A percentile compares a stretch with the other conserved stretches of the same genome.
These are phyloP conservation scores for Choiromyces venosus DNA, from an alignment of 495 filamentous ascomycete species.

Conservation along the genomic window DNA sequence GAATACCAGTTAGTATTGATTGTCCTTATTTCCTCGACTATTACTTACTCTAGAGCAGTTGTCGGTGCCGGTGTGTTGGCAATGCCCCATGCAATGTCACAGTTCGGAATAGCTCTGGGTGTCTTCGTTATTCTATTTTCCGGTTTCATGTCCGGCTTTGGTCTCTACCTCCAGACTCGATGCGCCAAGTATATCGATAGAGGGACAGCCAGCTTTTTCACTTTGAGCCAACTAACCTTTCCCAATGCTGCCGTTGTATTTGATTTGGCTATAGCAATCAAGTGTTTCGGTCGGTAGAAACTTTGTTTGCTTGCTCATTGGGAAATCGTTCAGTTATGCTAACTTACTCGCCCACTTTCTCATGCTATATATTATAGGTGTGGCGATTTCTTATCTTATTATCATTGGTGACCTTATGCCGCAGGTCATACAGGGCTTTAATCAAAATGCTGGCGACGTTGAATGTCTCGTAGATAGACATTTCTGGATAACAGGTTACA, in stretches of 20 bases:
- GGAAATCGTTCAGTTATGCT: not conserved
- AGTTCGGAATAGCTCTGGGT: conserved; percentile 82
- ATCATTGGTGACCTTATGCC: conserved; percentile 99
- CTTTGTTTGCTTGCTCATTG: not conserved
- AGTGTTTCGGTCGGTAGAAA: conserved; percentile 66
- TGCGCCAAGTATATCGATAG: conserved; percentile 89
- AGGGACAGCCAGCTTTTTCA: conserved; percentile 78
- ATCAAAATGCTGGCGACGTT: conserved; percentile 52
- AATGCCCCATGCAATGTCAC: conserved; percentile 87
- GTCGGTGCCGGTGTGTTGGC: conserved; percentile 89
- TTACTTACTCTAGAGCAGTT: conserved; percentile 51
- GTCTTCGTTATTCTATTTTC: conserved; percentile 84
- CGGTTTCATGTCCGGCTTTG: conserved; percentile 79
- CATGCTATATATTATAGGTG: conserved; percentile 46
- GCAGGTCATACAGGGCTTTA: conserved; percentile 75
- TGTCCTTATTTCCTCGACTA: not conserved
- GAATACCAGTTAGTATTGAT: conserved; percentile 71
- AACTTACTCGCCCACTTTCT: not conserved
- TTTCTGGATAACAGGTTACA: conserved; percentile 98
- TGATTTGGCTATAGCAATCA: conserved; percentile 92
- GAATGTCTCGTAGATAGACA: conserved; percentile 77
- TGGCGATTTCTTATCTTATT: conserved; percentile 93
- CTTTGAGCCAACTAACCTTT: conserved; percentile 90
- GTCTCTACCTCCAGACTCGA: conserved; percentile 86
- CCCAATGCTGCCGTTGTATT: conserved; percentile 94